Conservation (phyloP, 2,329 filamentous ascomycete genomes). For the Periconia sp. region DNA sequence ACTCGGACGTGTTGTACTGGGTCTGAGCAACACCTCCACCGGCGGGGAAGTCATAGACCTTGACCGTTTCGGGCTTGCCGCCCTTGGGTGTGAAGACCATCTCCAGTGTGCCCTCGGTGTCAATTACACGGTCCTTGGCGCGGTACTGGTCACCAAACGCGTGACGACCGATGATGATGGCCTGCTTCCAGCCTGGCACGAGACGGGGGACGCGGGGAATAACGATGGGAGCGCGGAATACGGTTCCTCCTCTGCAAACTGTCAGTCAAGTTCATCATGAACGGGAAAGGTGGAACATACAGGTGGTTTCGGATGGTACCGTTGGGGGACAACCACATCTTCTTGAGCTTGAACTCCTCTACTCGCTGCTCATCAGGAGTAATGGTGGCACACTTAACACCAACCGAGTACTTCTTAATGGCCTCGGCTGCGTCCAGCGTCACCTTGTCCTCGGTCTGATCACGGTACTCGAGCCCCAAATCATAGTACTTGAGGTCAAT, state of each 20-base stretch:
- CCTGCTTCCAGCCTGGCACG: conserved; percentile 96
- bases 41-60: conserved; percentile 87
- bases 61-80: conserved; percentile 78
- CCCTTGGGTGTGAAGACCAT: conserved; percentile 90
- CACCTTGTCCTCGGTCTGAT: conserved; percentile 95
- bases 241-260: conserved; percentile 72
- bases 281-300: conserved; percentile 35
- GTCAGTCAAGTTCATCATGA: conserved; percentile 18
- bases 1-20: conserved; percentile 98
- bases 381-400: conserved; percentile 99
- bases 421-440: conserved; percentile 93
- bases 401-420: conserved; percentile 98
- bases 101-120: conserved; percentile 82
- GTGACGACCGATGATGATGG: conserved; percentile 98
- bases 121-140: conserved; percentile 85
- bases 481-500: conserved; percentile 99
- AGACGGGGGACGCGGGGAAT: conserved; percentile 91
- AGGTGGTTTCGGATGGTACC: conserved; percentile 75
- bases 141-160: conserved; percentile 99
- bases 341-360: conserved; percentile 97
- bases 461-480: conserved; percentile 88
- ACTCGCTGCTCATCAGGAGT: conserved; percentile 96
- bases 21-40: conserved; percentile 88
- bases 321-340: conserved; percentile 99
- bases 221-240: conserved; percentile 98